Evolutionary conservation across 495 filamentous ascomycete genomes (phyloP).

Genomic region (Pseudevernia furfuracea): DNA sequence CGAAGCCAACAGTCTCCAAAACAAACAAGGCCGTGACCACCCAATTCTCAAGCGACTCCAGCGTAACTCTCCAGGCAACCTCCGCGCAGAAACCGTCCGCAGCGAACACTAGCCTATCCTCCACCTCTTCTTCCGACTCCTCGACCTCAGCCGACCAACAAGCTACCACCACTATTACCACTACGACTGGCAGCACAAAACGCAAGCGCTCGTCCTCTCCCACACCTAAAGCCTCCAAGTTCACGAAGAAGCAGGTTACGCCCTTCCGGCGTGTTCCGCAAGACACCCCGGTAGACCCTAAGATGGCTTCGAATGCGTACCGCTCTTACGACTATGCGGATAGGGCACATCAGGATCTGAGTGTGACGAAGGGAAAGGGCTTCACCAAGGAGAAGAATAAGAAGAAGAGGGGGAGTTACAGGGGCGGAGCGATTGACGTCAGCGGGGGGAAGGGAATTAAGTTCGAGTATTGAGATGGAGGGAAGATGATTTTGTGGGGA

Average conservation of each 20-base stretch:
- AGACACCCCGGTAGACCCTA: constrained; percentile 41
- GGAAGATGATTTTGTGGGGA: background rate
- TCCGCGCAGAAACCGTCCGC: constrained; percentile 28
- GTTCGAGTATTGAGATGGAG: constrained; percentile 50
- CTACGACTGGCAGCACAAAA: constrained; percentile 34
- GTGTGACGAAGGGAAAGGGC: constrained; percentile 85
- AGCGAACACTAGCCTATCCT: constrained; percentile 37
- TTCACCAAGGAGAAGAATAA: constrained; percentile 99
- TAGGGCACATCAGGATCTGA: constrained; percentile 76
- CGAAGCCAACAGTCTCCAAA: constrained; percentile 13
- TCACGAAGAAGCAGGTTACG: constrained; percentile 48
- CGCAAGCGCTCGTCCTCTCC: constrained; percentile 35
- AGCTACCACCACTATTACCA: constrained; percentile 29
- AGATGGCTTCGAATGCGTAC: constrained; percentile 62
- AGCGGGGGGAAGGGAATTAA: constrained; percentile 66
- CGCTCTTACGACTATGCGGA: constrained; percentile 80
- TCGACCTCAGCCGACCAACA: background rate
- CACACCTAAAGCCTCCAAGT: constrained; percentile 33
- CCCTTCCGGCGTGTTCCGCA: constrained; percentile 28
- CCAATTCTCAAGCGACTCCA: constrained; percentile 28
- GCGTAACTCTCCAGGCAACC: constrained; percentile 24
- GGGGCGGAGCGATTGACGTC: constrained; percentile 76
- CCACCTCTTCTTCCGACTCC: constrained; percentile 37
- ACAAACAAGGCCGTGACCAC: background rate
- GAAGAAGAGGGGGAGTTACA: constrained; percentile 75